These are phyloP conservation scores for Zymoseptoria passerinii DNA, from an alignment of 2,329 filamentous ascomycete genomes.

Conservation along the genomic window DNA sequence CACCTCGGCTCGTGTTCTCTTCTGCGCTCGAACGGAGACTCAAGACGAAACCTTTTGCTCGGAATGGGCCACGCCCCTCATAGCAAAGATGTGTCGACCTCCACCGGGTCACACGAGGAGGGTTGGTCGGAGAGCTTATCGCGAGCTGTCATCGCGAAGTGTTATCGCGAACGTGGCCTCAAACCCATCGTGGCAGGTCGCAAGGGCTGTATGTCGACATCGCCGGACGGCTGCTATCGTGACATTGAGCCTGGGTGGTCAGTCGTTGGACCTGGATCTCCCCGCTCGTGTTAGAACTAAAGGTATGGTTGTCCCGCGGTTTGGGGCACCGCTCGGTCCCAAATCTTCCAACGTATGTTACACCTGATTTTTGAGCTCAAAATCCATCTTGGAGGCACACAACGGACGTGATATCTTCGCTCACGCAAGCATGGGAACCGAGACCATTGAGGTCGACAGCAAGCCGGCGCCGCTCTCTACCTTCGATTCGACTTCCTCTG, in stretches of 20 bases:
- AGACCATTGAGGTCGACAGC: not conserved
- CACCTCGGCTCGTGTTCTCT: not conserved
- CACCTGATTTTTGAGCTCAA: not conserved
- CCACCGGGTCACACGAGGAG: not conserved
- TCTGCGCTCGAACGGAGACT: not conserved
- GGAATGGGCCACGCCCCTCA: not conserved
- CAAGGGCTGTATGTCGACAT: not conserved
- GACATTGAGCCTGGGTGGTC: not conserved
- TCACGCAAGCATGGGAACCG: not conserved
- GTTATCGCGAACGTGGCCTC: not conserved
- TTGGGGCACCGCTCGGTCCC: not conserved
- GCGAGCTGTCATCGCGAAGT: too few species aligned
- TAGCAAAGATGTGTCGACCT: not conserved
- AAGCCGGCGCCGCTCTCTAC: not conserved
- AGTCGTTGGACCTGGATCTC: not conserved
- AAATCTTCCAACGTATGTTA: not conserved
- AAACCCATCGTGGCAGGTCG: not conserved
- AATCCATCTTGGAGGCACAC: not conserved
- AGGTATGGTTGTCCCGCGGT: not conserved
- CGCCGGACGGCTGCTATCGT: not conserved
- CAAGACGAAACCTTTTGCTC: not conserved
- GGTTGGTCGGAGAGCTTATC: not conserved
- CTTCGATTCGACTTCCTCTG: not conserved
- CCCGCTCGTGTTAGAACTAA: not conserved
- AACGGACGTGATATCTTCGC: not conserved